Conservation (phyloP, 2,329 filamentous ascomycete species). For the Cercospora zeae-maydis region DNA sequence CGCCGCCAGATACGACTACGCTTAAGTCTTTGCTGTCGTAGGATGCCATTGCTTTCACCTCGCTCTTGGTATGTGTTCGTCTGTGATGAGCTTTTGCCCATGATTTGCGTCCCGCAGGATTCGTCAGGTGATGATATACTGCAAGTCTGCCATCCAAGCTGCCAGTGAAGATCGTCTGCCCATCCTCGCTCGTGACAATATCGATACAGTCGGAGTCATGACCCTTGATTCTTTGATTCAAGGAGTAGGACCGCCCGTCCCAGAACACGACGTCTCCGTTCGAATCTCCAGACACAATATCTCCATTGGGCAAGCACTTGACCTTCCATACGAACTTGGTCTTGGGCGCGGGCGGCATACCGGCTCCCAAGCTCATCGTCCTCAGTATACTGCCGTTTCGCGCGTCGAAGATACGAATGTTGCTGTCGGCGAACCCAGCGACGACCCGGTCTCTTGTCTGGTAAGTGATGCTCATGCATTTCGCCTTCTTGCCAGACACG, state of each 20-base stretch:
- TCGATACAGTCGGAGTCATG: slow-evolving; percentile 90
- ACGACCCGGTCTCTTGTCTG: slow-evolving; percentile 78
- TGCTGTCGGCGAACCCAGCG: slow-evolving; percentile 93
- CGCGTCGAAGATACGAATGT: slow-evolving; percentile 87
- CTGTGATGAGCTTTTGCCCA: slow-evolving; percentile 87
- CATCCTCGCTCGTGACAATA: slow-evolving; percentile 76
- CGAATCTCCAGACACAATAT: slow-evolving; percentile 92
- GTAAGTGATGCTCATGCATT: slow-evolving; percentile 88
- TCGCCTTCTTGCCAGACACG: slow-evolving; percentile 76
- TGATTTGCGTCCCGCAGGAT: slow-evolving; percentile 49
- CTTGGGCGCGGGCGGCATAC: slow-evolving; percentile 70
- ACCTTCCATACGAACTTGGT: slow-evolving; percentile 92
- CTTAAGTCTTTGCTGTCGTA: slow-evolving; percentile 79
- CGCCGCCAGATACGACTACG: slow-evolving; percentile 86
- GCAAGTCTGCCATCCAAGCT: slow-evolving; percentile 89
- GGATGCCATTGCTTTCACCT: slow-evolving; percentile 89
- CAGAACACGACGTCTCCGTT: slow-evolving; percentile 91
- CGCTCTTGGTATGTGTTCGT: slow-evolving; percentile 77
- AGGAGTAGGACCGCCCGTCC: slow-evolving; percentile 87
- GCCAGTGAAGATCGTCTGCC: slow-evolving; percentile 77
- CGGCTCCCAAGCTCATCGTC: slow-evolving; percentile 80
- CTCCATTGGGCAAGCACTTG: slow-evolving; percentile 79
- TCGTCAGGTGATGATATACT: slow-evolving; percentile 65
- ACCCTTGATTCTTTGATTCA: slow-evolving; percentile 77
- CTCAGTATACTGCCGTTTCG: slow-evolving; percentile 71